Evolutionary conservation across 257 asterid genomes (phyloP), one percentile per base, ranked within the genome.

Genomic region (Echium plantagineum): DNA sequence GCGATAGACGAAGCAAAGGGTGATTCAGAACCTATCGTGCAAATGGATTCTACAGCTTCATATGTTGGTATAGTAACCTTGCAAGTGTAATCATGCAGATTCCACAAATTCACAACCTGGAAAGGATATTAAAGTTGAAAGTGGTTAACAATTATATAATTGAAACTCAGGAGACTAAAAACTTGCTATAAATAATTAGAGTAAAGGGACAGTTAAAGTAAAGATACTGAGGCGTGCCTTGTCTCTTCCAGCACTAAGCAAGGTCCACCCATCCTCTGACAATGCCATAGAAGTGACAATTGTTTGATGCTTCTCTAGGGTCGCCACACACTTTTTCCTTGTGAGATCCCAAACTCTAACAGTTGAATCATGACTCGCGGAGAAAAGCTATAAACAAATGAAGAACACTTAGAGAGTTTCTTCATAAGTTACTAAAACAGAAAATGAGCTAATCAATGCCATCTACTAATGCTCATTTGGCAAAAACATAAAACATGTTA

Each of bases 41-140:
- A 93, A 42, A 93, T 81, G 19, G 95, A 81, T 79, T 93, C 99
- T 21, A 93, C 56, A 12, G 99, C 86, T 81, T 93, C 99, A 56
- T 81, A 85, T n/a, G 88, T 80, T n/a, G 94, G 95, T 61, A 89
- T 78, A 56, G 95, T 84, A 52, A 62, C 63, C 69, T 71, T 68
- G 76, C 95, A 86, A 73, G 86, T 74, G 65, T 82, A 82, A 80
- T 93, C 87, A 49, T 70, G 87, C 67, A 93, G 82, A 79, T 78
- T 79, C 99, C 99, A 93, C 63, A 89, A 38, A 77, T 86, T 83
- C 42, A 89, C 90, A 74, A 93, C 86, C 99, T 93, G 91, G 63
- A 75, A 73, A 47, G 26, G 71, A 64, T 60, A 28, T 28, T 47
- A 46, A 38, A 22, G 68, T 77, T 74, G 70, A 55, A 71, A 51